Evolutionary conservation across 495 filamentous ascomycete genomes (phyloP), one percentile per base, ranked within the genome.

Genomic region (Aspergillus sclerotioniger): DNA sequence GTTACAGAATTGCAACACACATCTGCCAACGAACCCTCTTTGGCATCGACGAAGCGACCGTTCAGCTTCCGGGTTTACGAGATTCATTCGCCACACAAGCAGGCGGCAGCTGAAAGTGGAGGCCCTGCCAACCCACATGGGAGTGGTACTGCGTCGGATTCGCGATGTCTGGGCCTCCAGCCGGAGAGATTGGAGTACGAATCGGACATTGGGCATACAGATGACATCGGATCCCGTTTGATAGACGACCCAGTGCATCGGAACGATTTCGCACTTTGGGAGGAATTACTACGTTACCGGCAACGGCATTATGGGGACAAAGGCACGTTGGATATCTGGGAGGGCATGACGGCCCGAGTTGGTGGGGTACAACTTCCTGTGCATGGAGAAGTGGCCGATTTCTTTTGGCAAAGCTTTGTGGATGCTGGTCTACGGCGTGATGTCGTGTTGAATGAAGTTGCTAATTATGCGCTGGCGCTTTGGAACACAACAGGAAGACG

Each of bases 291-390:
- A 17, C 75, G 80, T 32, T 86, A 83, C 61, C 76, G 83, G 35
- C 77, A 82, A 59, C 80, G 87, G 12, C 72, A 80, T 44, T 76
- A 89, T 69, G 87, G 87, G 2, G 63, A 78, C 21, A 58, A 71
- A 16, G 89, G 89, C 0, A 80, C 85, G 3, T 32, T 73, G 15
- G 73, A 76, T 37, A 86, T 91, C 37, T 94, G 86, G 84, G 69
- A 79, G 51, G 83, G 80, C 3, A 70, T 92, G 56, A 77, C 78
- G 20, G 60, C 68, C 10, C 74, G 78, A 17, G 56, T 84, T 25
- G 70, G 65, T 37, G 69, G 59, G 0, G 60, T 76, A 6, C 41
- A 66, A 10, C 59, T 89, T 5, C 84, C 84, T 21, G 74, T 77
- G 0, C 54, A 48, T 1, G 82, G 81, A 16, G 65, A 64, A 31